Evolutionary conservation across 257 asterid genomes (phyloP).

Genomic region (Solanum acaule): DNA sequence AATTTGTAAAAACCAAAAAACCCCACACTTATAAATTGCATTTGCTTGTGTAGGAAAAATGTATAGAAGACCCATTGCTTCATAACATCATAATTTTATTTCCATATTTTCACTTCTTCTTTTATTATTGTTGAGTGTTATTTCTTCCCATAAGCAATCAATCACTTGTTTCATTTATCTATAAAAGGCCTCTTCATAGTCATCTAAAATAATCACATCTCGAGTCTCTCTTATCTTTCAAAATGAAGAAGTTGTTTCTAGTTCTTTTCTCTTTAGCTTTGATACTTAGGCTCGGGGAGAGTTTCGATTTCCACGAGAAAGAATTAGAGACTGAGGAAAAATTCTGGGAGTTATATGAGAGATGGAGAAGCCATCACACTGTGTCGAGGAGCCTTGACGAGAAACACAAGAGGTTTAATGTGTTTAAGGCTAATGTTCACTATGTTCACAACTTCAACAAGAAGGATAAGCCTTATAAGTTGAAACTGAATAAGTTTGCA

Average conservation of each 20-base stretch:
- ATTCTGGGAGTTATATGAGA: constrained; percentile 68
- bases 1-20: neutral
- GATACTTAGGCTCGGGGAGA: constrained; percentile 20
- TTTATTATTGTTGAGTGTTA: constrained; percentile 6
- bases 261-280: constrained; percentile 32
- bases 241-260: constrained; percentile 21
- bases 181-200: constrained; percentile 30
- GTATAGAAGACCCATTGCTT: neutral
- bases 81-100: neutral
- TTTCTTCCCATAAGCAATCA: constrained; percentile 24
- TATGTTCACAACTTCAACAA: constrained; percentile 54
- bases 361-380: constrained; percentile 89
- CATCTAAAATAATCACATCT: neutral
- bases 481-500: constrained; percentile 74
- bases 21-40: neutral
- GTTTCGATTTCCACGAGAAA: constrained; percentile 63
- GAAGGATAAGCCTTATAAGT: constrained; percentile 66
- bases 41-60: neutral
- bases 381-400: constrained; percentile 56
- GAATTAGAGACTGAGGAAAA: constrained; percentile 72
- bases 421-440: constrained; percentile 61
- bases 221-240: neutral
- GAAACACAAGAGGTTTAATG: constrained; percentile 61
- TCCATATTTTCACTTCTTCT: neutral
- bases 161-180: constrained; percentile 15